A percentile compares a stretch with the other conserved stretches of the same genome.
Conservation (phyloP, 2,329 filamentous ascomycete species). For the Fusarium burgessii region DNA sequence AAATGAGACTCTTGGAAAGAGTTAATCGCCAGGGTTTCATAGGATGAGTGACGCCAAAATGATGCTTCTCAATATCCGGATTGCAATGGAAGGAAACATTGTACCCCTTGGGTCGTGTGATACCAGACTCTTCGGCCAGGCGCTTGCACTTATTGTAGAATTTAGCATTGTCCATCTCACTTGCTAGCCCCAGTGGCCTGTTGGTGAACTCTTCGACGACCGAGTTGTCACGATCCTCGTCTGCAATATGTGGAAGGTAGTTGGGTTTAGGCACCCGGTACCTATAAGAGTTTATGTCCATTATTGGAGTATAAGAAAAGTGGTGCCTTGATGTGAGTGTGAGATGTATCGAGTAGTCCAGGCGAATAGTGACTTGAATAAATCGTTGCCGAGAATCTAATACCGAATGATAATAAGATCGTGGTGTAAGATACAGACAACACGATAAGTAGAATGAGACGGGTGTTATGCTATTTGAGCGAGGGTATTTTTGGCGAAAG, state of each 20-base stretch:
- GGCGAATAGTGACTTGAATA: constrained; percentile 19
- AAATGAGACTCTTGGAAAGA: constrained; percentile 92
- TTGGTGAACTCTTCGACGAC: constrained; percentile 64
- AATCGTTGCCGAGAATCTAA: constrained; percentile 10
- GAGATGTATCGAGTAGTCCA: neutral
- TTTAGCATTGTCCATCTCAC: constrained; percentile 66
- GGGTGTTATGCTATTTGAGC: neutral
- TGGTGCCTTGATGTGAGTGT: neutral
- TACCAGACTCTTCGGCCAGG: constrained; percentile 71
- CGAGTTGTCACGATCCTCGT: constrained; percentile 63
- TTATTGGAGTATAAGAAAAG: constrained; percentile 29
- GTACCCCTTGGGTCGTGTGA: constrained; percentile 85
- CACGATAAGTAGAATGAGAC: too few species aligned
- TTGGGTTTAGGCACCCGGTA: constrained; percentile 69
- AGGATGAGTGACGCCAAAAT: constrained; percentile 95
- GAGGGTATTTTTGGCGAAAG: neutral
- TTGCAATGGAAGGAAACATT: constrained; percentile 97
- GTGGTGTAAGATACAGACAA: neutral
- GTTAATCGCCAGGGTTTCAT: constrained; percentile 99
- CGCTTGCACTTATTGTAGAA: constrained; percentile 70
- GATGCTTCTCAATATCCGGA: constrained; percentile 92
- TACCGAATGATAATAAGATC: neutral
- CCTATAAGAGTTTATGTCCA: constrained; percentile 62
- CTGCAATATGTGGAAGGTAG: constrained; percentile 67
- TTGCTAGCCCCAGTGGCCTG: constrained; percentile 62